Evolutionary conservation across 768 basidiomycete species (phyloP).

Genomic region (Amyloporia xantha): DNA sequence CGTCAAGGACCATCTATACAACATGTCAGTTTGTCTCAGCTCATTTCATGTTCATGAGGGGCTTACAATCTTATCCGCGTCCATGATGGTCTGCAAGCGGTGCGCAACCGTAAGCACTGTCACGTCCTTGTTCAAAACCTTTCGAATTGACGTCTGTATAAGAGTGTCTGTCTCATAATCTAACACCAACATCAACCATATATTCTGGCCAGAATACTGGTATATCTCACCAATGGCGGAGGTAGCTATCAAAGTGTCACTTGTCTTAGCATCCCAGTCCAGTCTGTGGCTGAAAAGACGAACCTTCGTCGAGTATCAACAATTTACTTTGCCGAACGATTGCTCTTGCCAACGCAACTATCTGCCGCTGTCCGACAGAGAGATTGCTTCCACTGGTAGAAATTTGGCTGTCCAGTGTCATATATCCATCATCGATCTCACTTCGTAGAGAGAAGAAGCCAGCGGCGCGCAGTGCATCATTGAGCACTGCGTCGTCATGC

Average conservation of each 20-base stretch:
- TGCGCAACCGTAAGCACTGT: constrained; percentile 62
- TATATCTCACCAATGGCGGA: constrained; percentile 35
- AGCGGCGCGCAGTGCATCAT: constrained; percentile 42
- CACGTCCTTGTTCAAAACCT: constrained; percentile 33
- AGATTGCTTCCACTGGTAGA: constrained; percentile 39
- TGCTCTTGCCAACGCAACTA: constrained; percentile 53
- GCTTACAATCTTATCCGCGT: too few species aligned
- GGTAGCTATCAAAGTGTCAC: constrained; percentile 26
- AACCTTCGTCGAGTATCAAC: constrained; percentile 52
- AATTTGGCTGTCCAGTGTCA: constrained; percentile 40
- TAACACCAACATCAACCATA: constrained; percentile 8
- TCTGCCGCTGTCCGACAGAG: constrained; percentile 52
- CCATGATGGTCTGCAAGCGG: too few species aligned
- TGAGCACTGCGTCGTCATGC: constrained; percentile 46
- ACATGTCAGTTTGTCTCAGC: constrained; percentile 29
- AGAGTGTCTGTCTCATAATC: constrained; percentile 52
- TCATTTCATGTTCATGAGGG: constrained; percentile 56
- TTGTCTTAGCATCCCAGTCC: background rate
- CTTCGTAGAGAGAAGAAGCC: constrained; percentile 38
- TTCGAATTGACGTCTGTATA: constrained; percentile 51
- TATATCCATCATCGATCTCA: constrained; percentile 27
- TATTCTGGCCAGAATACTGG: background rate
- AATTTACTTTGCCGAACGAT: constrained; percentile 50
- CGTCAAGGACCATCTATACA: constrained; percentile 39
- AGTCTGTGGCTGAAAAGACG: background rate